Percentiles rank a stretch among this genome's conserved stretches.
phyloP scores from a whole-genome alignment of 345 rosid genomes.

The Heritiera littoralis region DNA sequence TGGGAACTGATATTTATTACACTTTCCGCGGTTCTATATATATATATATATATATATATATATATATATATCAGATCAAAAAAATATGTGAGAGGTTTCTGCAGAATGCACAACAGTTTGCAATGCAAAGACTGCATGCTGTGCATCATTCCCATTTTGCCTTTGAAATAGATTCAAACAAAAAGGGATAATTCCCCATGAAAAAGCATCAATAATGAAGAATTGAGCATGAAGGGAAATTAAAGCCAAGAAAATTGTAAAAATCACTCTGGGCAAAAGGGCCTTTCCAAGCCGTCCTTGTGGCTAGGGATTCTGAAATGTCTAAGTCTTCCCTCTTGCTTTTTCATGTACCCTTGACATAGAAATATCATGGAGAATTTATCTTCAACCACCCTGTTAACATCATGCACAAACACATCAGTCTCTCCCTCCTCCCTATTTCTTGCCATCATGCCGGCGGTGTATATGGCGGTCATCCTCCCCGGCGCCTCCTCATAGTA shows the following conservation, averaged over 20 bases:
- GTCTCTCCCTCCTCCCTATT: conserved; percentile 64
- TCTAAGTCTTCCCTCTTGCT: conserved; percentile 72
- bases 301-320: conserved; percentile 83
- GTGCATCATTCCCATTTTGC: too few relatives aligned
- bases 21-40: background rate
- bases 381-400: conserved; percentile 76
- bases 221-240: background rate
- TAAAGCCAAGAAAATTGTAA: background rate
- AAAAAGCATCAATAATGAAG: conserved; percentile 10
- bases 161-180: too few relatives aligned
- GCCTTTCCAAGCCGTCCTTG: conserved; percentile 42
- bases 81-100: background rate
- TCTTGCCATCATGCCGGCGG: conserved; percentile 84
- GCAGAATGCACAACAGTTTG: background rate
- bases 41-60: too few relatives aligned
- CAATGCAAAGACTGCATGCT: too few relatives aligned
- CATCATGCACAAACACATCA: conserved; percentile 85
- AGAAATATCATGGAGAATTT: conserved; percentile 68
- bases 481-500: conserved; percentile 80
- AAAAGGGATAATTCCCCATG: background rate
- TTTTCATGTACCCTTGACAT: conserved; percentile 66
- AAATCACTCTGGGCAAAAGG: conserved; percentile 47
- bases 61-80: background rate
- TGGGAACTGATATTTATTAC: background rate
- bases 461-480: conserved; percentile 81